A percentile compares a stretch with the other conserved stretches of the same genome.
Conservation (phyloP, 2,329 filamentous ascomycete genomes). For the Aspergillus phoenicis region DNA sequence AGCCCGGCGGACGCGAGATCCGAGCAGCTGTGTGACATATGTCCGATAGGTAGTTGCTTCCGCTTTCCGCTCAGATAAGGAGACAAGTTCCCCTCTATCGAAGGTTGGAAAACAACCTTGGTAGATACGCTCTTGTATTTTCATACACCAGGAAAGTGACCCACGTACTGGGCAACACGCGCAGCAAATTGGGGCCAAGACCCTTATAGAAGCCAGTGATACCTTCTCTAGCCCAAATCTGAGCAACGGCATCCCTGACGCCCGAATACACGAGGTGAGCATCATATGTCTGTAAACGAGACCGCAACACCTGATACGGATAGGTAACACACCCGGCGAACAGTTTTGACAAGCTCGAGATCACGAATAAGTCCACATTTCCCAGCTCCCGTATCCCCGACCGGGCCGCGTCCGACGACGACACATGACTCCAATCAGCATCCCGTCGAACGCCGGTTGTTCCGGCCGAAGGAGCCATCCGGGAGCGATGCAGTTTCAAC, state of each 20-base stretch:
- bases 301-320: slow-evolving; percentile 89
- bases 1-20: too few relatives aligned
- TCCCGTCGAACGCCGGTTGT: slow-evolving; percentile 7
- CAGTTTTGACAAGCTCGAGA: slow-evolving; percentile 81
- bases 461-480: slow-evolving; percentile 33
- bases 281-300: slow-evolving; percentile 85
- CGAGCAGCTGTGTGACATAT: too few relatives aligned
- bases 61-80: neutral
- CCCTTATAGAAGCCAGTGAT: slow-evolving; percentile 87
- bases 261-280: slow-evolving; percentile 73
- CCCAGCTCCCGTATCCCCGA: slow-evolving; percentile 49
- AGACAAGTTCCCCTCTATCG: slow-evolving; percentile 1
- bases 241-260: slow-evolving; percentile 69
- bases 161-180: slow-evolving; percentile 92
- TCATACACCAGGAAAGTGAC: slow-evolving; percentile 97
- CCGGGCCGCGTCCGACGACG: slow-evolving; percentile 27
- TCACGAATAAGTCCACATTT: slow-evolving; percentile 75
- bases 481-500: slow-evolving; percentile 63
- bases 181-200: slow-evolving; percentile 81
- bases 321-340: slow-evolving; percentile 90
- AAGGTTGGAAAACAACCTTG: slow-evolving; percentile 33
- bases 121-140: slow-evolving; percentile 78
- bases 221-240: slow-evolving; percentile 80
- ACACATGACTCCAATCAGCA: slow-evolving; percentile 3
- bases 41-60: neutral